Conservation (phyloP, 1,284 basidiomycete genomes). For the Paramarasmius palmivorus region DNA sequence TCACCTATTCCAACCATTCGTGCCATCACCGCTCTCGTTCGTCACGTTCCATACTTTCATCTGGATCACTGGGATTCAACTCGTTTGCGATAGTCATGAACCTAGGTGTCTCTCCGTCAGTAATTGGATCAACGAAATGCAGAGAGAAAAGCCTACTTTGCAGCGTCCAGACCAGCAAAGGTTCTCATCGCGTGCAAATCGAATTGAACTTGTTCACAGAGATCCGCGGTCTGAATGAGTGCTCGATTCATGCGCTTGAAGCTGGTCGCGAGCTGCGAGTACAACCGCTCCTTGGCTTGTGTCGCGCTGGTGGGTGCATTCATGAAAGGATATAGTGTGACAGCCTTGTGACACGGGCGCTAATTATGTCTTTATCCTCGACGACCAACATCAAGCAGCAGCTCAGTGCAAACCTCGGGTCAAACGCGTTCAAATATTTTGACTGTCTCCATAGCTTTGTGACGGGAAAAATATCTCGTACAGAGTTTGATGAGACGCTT, state of each 20-base stretch:
- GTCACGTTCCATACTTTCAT: neutral
- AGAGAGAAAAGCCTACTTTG: slow-evolving; percentile 52
- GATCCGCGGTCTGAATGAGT: slow-evolving; percentile 64
- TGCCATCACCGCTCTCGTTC: neutral
- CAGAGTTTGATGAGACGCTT: slow-evolving; percentile 74
- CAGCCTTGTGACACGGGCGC: neutral
- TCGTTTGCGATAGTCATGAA: slow-evolving; percentile 14
- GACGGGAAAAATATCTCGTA: slow-evolving; percentile 64
- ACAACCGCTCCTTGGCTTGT: slow-evolving; percentile 72
- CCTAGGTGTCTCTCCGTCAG: neutral
- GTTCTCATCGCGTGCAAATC: slow-evolving; percentile 73
- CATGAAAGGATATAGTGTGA: too few relatives aligned
- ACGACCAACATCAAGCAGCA: slow-evolving; percentile 73
- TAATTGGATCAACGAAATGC: too few relatives aligned
- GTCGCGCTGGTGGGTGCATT: slow-evolving; percentile 55
- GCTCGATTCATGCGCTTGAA: slow-evolving; percentile 61
- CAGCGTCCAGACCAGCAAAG: slow-evolving; percentile 70
- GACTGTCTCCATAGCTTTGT: slow-evolving; percentile 64
- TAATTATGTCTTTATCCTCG: slow-evolving; percentile 69
- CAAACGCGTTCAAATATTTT: slow-evolving; percentile 64
- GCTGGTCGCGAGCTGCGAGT: slow-evolving; percentile 64
- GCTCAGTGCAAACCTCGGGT: slow-evolving; percentile 59
- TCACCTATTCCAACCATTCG: neutral
- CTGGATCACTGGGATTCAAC: slow-evolving; percentile 11
- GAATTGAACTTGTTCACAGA: slow-evolving; percentile 68